These are phyloP conservation scores for Corynespora cassiicola DNA, from an alignment of 2,329 filamentous ascomycete species.

Conservation along the genomic window DNA sequence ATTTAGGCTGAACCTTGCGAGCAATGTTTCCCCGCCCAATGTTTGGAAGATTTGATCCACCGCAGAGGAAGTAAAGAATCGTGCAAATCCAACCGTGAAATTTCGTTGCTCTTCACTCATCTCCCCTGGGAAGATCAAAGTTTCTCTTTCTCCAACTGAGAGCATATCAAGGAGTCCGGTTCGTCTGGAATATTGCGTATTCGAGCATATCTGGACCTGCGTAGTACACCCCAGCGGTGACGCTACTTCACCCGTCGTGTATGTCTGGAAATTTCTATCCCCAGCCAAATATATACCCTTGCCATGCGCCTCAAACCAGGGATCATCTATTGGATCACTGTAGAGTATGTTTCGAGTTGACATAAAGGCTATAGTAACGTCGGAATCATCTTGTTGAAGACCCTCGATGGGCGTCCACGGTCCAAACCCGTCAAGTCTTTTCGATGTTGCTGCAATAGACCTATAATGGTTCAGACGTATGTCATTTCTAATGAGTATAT, in stretches of 20 bases:
- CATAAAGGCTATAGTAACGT: constrained; percentile 41
- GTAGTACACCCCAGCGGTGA: constrained; percentile 38
- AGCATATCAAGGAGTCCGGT: too few relatives aligned
- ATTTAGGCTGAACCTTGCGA: constrained; percentile 15
- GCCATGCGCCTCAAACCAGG: constrained; percentile 36
- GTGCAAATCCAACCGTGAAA: too few relatives aligned
- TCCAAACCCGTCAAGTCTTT: too few relatives aligned
- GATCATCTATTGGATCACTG: constrained; percentile 30
- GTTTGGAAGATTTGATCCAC: constrained; percentile 3
- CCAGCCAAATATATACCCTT: constrained; percentile 2
- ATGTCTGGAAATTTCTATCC: constrained; percentile 11
- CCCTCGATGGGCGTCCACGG: constrained; percentile 29
- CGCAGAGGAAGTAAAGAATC: too few relatives aligned
- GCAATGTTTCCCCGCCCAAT: constrained; percentile 15
- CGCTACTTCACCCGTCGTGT: constrained; percentile 24
- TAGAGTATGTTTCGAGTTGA: constrained; percentile 33
- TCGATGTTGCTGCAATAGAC: too few relatives aligned
- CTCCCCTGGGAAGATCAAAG: constrained; percentile 11
- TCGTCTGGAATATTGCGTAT: too few relatives aligned
- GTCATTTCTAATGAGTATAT: too few relatives aligned
- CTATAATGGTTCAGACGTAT: too few relatives aligned
- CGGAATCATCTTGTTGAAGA: constrained; percentile 35
- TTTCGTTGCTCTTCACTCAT: too few relatives aligned
- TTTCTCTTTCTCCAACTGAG: constrained; percentile 7
- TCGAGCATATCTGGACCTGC: constrained; percentile 46